Evolutionary conservation across 2,329 filamentous ascomycete genomes (phyloP).

Genomic region (Fusarium sp.): DNA sequence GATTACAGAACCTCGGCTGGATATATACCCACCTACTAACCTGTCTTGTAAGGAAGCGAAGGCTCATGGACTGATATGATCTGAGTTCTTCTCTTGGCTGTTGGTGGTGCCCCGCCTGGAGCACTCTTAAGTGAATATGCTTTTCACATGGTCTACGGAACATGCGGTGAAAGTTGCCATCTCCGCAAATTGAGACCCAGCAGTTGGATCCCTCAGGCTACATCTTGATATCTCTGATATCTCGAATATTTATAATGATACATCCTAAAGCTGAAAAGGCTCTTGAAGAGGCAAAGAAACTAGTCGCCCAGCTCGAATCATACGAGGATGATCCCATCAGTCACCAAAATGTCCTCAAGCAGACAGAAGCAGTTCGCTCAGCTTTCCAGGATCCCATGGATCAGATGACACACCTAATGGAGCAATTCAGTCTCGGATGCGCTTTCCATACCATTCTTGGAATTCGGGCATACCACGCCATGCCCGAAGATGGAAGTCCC

Average conservation of each 20-base stretch:
- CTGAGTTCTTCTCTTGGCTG: background rate
- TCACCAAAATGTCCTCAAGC: constrained; percentile 37
- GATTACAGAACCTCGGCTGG: background rate
- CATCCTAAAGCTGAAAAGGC: constrained; percentile 40
- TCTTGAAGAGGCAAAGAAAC: constrained; percentile 40
- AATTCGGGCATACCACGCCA: constrained; percentile 40
- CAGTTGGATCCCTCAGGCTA: background rate
- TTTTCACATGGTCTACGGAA: background rate
- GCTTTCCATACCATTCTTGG: constrained; percentile 42
- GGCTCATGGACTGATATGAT: background rate
- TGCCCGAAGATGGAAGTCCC: constrained; percentile 38
- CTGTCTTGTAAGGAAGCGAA: background rate
- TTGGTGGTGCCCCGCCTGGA: constrained; percentile 14
- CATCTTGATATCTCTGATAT: background rate
- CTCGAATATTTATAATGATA: constrained; percentile 4
- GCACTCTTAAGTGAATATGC: constrained; percentile 12
- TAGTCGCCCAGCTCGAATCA: constrained; percentile 39
- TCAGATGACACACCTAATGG: constrained; percentile 37
- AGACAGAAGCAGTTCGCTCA: constrained; percentile 37
- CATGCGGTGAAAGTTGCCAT: background rate
- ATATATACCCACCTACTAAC: background rate
- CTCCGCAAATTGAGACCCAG: background rate
- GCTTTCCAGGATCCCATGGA: constrained; percentile 43
- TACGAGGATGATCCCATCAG: constrained; percentile 38
- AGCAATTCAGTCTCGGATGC: constrained; percentile 36